Base-by-base conservation (phyloP, 306 rosid species). In the Malus sieversii region DNA sequence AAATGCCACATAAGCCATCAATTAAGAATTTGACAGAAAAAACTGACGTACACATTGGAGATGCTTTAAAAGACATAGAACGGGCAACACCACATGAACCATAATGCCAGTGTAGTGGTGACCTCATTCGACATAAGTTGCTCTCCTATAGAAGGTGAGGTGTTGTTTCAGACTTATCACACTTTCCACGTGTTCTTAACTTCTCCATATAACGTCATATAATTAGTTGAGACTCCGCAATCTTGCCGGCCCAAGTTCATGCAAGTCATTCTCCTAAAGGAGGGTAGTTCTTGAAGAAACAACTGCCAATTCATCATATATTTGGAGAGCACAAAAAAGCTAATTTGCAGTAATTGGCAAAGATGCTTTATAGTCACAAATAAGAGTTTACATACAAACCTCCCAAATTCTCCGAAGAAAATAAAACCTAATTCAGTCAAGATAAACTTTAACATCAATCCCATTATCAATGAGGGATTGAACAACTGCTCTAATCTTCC, bases 401-500 rank as follows among this genome's bases (percentile, higher is more conserved):
- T 23, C 20, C 45, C 11, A 44, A 23, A n/a, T 8, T 15, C 44
- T 48, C 29, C 59, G 45, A 74, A 74, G 13, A 45, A 19, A 70
- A 25, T 23, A 44, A 27, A 60, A 55, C 74, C 69, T 25, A 46
- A 72, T 74, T 87, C 75, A 92, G 71, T 92, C 95, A 13, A 95
- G 96, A 89, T 90, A 90, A 79, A 95, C 84, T 84, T 90, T 95
- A 73, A 95, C 44, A 84, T 90, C 98, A 83, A 95, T 90, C 74
- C 97, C 98, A 83, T 83, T 90, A 74, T 95, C 98, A 60, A 95
- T 90, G 51, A 95, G 94, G 58, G 97, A 95, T 79, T 95, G 98
- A 74, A 95, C 97, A 30, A 95, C 95, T 29, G 98, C 98, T 80
- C 98, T 90, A 70, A 92, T 90, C 87, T 95, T 95, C 73, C 98